Evolutionary conservation across 805 yeast species (phyloP), one percentile per base, ranked within the genome.

Genomic region (Huiozyma sinensis): DNA sequence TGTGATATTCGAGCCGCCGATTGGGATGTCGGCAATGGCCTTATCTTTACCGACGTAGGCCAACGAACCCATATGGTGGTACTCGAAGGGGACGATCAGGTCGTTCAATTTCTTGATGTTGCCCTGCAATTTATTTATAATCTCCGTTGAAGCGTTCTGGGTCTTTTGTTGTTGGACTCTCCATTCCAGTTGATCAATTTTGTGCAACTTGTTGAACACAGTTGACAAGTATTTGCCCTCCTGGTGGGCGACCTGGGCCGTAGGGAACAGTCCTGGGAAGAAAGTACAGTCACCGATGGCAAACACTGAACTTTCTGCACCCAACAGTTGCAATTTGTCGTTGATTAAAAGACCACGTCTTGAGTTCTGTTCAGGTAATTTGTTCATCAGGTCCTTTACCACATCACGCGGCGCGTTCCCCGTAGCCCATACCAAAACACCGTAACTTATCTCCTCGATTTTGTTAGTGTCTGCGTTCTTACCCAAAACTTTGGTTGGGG

Each of bases 181-280:
- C 59, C 70, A 72, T 8, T 41, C 42, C 49, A 77, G 58, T 37
- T 75, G 70, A 43, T 82, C 88, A 46, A 81, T 70, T 54, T 76
- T 76, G 54, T 80, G 70, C 55, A 79, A 66, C 54, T 73, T 80
- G 61, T 76, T 74, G 64, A 89, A 82, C 52, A 79, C 77, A 32
- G 71, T 68, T 45, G 89, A 92, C 53, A 89, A 75, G 67, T 76
- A 89, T 45, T 73, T 71, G 63, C 96, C 97, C 68, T 89, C 86
- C 72, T 89, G 97, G 68, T 87, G 79, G 36, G 97, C 97, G 44
- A 88, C 97, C 73, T 89, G 97, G 28, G 97, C 97, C 49, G 97
- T 89, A 54, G 97, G 97, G 37, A 95, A 92, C 55, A 78, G 79
- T 62, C 85, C 85, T 50, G 92, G 84, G 48, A 76, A 72, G 64